Percentiles rank a stretch among this genome's conserved stretches.
phyloP scores from a whole-genome alignment of 139 green algal genomes.

The Protoeuglena noctilucae region DNA sequence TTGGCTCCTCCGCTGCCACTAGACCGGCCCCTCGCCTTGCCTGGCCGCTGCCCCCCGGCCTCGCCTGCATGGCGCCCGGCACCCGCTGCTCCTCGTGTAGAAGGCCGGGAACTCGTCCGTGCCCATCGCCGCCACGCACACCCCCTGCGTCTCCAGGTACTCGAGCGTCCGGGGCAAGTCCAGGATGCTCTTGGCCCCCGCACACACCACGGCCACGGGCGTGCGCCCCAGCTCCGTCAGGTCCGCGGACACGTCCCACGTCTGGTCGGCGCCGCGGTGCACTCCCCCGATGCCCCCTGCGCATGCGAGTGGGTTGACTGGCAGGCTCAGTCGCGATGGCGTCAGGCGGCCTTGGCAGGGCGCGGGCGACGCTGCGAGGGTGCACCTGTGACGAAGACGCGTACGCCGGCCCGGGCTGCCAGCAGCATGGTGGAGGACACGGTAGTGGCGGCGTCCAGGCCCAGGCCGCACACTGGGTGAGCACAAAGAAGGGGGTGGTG shows the following conservation, averaged over 20 bases:
- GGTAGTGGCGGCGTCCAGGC: constrained; percentile 73
- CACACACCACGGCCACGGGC: constrained; percentile 82
- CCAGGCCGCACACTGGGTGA: not conserved
- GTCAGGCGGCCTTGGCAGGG: too few species aligned
- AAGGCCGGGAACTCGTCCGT: constrained; percentile 90
- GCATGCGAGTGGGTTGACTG: not conserved
- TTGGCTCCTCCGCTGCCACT: too few species aligned
- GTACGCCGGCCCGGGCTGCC: constrained; percentile 58
- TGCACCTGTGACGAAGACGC: constrained; percentile 57
- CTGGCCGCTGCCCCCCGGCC: too few species aligned
- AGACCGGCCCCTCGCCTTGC: too few species aligned
- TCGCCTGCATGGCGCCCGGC: constrained; percentile 21
- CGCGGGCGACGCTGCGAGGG: too few species aligned
- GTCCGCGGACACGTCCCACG: constrained; percentile 78
- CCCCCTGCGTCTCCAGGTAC: constrained; percentile 77
- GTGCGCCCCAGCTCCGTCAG: constrained; percentile 75
- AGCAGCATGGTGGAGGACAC: constrained; percentile 88
- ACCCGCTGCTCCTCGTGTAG: constrained; percentile 64
- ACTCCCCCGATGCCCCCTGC: constrained; percentile 47
- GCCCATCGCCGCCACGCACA: constrained; percentile 63
- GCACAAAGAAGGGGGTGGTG: not conserved
- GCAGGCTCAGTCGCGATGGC: not conserved
- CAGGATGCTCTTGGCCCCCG: constrained; percentile 84
- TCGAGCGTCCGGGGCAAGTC: constrained; percentile 94
- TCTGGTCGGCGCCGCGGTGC: constrained; percentile 58